Conservation (phyloP, 768 basidiomycete genomes). For the Amanita thiersii region DNA sequence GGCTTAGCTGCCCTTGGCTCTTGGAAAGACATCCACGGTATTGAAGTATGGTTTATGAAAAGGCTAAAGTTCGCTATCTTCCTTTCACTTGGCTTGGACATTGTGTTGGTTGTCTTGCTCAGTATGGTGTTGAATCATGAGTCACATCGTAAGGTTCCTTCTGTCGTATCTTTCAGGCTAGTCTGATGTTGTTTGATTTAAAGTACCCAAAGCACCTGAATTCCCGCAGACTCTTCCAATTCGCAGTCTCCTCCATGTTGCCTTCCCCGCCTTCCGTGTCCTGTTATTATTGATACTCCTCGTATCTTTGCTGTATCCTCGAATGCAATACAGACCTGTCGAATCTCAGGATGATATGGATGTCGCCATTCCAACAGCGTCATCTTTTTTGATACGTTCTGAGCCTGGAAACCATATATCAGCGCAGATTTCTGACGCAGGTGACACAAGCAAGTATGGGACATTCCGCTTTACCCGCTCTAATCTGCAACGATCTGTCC, state of each 20-base stretch:
- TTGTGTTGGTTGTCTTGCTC: constrained; percentile 49
- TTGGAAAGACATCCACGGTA: constrained; percentile 70
- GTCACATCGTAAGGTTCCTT: constrained; percentile 22
- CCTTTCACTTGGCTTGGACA: constrained; percentile 49
- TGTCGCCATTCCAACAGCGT: constrained; percentile 31
- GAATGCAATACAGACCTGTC: constrained; percentile 52
- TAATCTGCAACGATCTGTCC: constrained; percentile 41
- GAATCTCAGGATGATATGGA: constrained; percentile 32
- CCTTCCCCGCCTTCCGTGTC: constrained; percentile 58
- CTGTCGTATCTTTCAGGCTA: constrained; percentile 12
- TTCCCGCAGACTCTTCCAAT: constrained; percentile 18
- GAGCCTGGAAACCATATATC: constrained; percentile 37
- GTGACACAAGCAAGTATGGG: constrained; percentile 59
- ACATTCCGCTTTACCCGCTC: constrained; percentile 55
- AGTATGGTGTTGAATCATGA: constrained; percentile 30
- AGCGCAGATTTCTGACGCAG: constrained; percentile 38
- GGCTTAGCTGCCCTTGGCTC: constrained; percentile 70
- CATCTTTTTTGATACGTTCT: constrained; percentile 49
- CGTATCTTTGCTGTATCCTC: constrained; percentile 53
- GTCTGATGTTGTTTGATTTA: constrained; percentile 9
- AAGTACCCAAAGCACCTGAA: constrained; percentile 22
- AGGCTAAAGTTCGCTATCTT: constrained; percentile 49
- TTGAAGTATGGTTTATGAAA: constrained; percentile 57
- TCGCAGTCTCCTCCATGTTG: constrained; percentile 27
- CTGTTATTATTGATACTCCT: constrained; percentile 55